Evolutionary conservation across 1,284 basidiomycete genomes (phyloP), one percentile per base, ranked within the genome.

Genomic region (Puccinia triticina): DNA sequence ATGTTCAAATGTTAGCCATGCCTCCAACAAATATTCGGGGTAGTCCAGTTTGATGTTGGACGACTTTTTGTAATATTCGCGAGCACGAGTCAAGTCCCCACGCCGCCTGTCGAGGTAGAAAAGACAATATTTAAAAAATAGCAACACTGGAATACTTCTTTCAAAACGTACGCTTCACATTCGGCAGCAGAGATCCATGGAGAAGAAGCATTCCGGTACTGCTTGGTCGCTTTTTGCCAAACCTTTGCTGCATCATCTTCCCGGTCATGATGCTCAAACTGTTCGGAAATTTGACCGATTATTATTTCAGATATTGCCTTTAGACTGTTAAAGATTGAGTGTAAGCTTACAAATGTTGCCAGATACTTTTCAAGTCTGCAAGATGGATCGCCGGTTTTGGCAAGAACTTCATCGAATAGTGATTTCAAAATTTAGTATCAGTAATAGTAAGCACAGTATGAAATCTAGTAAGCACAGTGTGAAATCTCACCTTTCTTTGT

Each of bases 1-100:
- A 69, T 82, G 80, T 46, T 82, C 80, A 59, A 82, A 82, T n/a
- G 61, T 82, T 43, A 82, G 40, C 80, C 80, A 82, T 37, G 80
- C 72, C 40, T 82, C 72, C 32, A 82, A 46, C n/a, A 82, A 64
- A 82, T 76, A 82, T 76, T 82, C 80, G 2, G 80, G 80, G 29
- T 82, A 82, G 32, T 82, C 80, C 11, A 82, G 59, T 40, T 82
- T 82, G 23, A 72, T 61, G 72, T 82, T 82, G 32, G 80, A 73
- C 37, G 80, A 69, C 71, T 82, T 75, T 67, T 82, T 82, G 80
- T 75, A 82, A 61, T 76, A 82, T 66, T 82, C 80, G 21, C 80
- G 80, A 46, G 80, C 80, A 53, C 73, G 69, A 50, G 43, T 81
- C 40, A 81, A 50, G 71, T 81, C 59, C 32, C 79, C 79, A 48